A percentile compares a stretch with the other conserved stretches of the same genome.
phyloP scores from a whole-genome alignment of 2,329 filamentous ascomycete species.

The Aureobasidium sp. region DNA sequence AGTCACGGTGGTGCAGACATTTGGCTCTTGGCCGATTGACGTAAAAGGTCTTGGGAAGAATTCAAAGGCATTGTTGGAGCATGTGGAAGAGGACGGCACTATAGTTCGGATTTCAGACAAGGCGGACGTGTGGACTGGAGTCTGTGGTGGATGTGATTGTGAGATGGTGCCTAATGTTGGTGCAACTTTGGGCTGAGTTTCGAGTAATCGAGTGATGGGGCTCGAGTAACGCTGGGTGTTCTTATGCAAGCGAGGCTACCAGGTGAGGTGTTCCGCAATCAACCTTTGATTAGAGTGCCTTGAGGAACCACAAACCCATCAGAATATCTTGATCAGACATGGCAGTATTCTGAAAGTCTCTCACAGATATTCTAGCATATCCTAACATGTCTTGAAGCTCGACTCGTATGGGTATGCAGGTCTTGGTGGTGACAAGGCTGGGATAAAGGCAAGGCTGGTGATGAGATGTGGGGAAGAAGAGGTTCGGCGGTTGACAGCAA shows the following conservation, averaged over 20 bases:
- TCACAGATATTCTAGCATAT: neutral
- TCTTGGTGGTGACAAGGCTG: neutral
- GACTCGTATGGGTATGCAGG: neutral
- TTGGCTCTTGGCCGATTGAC: neutral
- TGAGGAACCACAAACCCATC: neutral
- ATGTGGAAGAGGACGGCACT: neutral
- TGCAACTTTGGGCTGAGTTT: neutral
- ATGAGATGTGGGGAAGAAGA: neutral
- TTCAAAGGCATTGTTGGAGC: neutral
- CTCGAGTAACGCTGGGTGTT: neutral
- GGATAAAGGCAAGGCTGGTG: neutral
- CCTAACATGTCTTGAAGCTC: neutral
- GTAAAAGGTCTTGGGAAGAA: neutral
- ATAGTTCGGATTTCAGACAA: neutral
- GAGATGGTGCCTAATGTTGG: neutral
- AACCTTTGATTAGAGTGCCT: neutral
- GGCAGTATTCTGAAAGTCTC: neutral
- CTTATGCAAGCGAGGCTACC: neutral
- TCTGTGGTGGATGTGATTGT: neutral
- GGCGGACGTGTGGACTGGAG: neutral
- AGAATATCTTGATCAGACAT: neutral
- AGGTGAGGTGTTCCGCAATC: neutral
- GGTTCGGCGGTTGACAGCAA: constrained; percentile 2
- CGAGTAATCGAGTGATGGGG: neutral
- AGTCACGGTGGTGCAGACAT: neutral